These are phyloP conservation scores for Globisporangium abappressorium DNA, from an alignment of 352 stramenopile species.

Conservation along the genomic window DNA sequence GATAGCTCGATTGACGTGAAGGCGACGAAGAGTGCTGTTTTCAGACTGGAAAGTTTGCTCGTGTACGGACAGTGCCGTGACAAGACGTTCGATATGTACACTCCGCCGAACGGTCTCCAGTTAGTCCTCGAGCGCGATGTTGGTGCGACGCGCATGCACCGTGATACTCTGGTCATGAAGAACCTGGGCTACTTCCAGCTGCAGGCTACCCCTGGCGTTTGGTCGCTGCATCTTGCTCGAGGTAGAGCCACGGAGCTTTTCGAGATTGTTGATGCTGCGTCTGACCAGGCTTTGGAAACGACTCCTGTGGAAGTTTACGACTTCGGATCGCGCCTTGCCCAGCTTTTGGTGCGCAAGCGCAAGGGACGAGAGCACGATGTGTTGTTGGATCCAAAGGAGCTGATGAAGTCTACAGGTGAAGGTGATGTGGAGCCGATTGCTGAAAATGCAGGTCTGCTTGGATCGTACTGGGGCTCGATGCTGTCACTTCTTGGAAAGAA, in stretches of 20 bases:
- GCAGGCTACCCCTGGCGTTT: conserved; percentile 95
- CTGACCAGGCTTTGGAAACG: conserved; percentile 35
- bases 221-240: conserved; percentile 87
- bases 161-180: conserved; percentile 99
- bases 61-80: conserved; percentile 91
- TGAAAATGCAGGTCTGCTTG: conserved; percentile 46
- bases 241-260: conserved; percentile 77
- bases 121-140: conserved; percentile 84
- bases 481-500: conserved; percentile 62
- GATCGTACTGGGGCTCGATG: conserved; percentile 75
- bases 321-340: conserved; percentile 85
- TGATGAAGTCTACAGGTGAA: conserved; percentile 14
- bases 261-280: conserved; percentile 61
- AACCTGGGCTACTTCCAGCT: conserved; percentile 99
- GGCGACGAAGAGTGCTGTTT: conserved; percentile 68
- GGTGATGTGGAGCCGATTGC: conserved; percentile 34
- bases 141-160: conserved; percentile 47
- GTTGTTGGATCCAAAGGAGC: conserved; percentile 39
- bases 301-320: conserved; percentile 64
- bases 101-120: conserved; percentile 89
- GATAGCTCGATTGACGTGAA: conserved; percentile 47
- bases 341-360: conserved; percentile 92
- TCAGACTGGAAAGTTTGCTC: conserved; percentile 87
- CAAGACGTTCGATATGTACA: conserved; percentile 74
- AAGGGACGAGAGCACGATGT: conserved; percentile 83